phyloP scores from a whole-genome alignment of 768 basidiomycete genomes.

The Mycena capillaripes region DNA sequence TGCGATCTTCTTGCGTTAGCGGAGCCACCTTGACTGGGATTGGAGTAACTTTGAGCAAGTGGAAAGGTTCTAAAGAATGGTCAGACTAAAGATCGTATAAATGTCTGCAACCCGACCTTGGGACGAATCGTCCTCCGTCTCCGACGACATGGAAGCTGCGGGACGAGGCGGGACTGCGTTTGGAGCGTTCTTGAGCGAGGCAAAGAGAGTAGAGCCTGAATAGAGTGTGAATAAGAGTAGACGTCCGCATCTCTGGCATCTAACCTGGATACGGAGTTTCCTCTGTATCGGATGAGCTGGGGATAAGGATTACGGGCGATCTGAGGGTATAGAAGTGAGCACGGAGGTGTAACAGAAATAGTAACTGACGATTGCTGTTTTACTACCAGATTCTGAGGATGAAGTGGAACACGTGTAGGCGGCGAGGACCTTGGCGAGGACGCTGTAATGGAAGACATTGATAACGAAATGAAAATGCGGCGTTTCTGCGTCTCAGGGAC shows the following conservation, averaged over 20 bases:
- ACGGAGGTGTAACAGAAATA: neutral
- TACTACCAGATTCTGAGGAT: no score
- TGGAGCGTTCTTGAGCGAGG: neutral
- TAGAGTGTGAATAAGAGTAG: neutral
- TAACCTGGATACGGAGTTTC: conserved; percentile 2
- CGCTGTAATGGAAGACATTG: no score
- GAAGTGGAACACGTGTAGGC: neutral
- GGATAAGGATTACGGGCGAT: conserved; percentile 28
- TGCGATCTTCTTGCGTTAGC: conserved; percentile 13
- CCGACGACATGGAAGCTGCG: conserved; percentile 8
- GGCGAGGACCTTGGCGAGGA: no score
- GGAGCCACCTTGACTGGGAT: neutral
- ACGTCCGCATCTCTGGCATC: neutral
- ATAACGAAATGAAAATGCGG: neutral
- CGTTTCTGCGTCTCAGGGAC: conserved; percentile 13
- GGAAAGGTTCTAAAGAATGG: neutral
- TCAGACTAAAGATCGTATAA: neutral
- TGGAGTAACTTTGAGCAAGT: neutral
- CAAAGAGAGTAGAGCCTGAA: neutral
- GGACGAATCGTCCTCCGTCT: conserved; percentile 24
- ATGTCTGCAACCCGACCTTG: conserved; percentile 12
- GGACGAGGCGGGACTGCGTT: neutral
- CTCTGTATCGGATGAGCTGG: conserved; percentile 32
- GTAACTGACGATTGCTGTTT: neutral
- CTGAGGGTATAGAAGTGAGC: neutral